Conservation (phyloP, 192 early-diverging fungal species). For the Backusella macrospora region DNA sequence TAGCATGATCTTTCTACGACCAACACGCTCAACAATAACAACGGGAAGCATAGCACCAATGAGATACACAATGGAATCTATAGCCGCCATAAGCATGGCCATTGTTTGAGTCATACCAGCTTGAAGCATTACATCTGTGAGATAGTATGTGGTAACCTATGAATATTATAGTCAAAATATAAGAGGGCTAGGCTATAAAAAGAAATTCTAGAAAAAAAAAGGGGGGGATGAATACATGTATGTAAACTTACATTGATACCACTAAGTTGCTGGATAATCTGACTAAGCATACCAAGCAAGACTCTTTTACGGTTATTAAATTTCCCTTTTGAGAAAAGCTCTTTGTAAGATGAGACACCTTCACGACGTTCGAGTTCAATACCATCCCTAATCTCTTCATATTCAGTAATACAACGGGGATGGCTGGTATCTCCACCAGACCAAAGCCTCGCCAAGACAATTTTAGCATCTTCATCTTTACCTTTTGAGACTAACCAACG, state of each 20-base stretch:
- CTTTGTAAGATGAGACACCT: conserved; percentile 30
- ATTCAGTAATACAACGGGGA: conserved; percentile 27
- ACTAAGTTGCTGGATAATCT: conserved; percentile 34
- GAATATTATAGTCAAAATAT: background rate
- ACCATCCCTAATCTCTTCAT: conserved; percentile 29
- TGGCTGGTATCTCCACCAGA: conserved; percentile 23
- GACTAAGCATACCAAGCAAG: conserved; percentile 25
- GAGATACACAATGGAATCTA: conserved; percentile 72
- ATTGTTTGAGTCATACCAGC: conserved; percentile 48
- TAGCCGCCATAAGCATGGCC: conserved; percentile 54
- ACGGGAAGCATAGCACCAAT: conserved; percentile 74
- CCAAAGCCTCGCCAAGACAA: conserved; percentile 27
- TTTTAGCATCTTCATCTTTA: conserved; percentile 30
- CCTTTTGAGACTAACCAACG: conserved; percentile 61
- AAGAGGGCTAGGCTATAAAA: background rate
- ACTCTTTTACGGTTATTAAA: conserved; percentile 34
- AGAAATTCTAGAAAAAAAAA: background rate
- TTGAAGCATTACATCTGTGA: conserved; percentile 47
- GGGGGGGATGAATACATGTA: conserved; percentile 28
- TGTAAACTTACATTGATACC: conserved; percentile 46
- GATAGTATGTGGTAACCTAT: conserved; percentile 33
- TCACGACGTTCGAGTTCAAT: conserved; percentile 24
- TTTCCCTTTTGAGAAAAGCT: conserved; percentile 30
- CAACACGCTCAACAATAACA: conserved; percentile 66
- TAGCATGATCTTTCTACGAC: conserved; percentile 68